A percentile compares a stretch with the other conserved stretches of the same genome.
phyloP scores from a whole-genome alignment of 768 basidiomycete species.

The Leccinum subgranulosum region DNA sequence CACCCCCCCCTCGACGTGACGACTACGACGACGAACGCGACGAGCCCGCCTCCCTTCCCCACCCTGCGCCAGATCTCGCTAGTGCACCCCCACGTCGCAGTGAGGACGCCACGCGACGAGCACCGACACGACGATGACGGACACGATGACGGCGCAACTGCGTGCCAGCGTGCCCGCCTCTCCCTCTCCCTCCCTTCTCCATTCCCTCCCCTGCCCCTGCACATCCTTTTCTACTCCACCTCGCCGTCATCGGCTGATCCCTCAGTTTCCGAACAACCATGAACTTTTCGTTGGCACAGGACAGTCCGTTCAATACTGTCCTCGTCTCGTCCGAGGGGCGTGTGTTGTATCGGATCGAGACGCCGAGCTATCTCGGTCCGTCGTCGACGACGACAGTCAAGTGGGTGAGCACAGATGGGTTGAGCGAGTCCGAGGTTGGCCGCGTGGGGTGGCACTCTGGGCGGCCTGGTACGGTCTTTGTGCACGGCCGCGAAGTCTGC shows the following conservation, averaged over 20 bases:
- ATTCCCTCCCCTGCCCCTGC: too few relatives aligned
- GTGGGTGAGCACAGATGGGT: constrained; percentile 22
- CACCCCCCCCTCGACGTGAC: too few relatives aligned
- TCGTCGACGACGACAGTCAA: constrained; percentile 20
- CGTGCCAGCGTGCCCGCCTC: too few relatives aligned
- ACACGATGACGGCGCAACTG: too few relatives aligned
- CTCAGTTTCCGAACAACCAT: constrained; percentile 10
- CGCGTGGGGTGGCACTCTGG: constrained; percentile 32
- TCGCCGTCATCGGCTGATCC: neutral
- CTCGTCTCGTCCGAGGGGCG: constrained; percentile 30
- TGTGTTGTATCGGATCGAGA: constrained; percentile 29
- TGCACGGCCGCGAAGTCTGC: constrained; percentile 27
- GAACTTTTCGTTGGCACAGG: constrained; percentile 32
- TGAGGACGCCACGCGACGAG: too few relatives aligned
- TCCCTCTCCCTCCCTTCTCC: neutral
- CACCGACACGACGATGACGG: too few relatives aligned
- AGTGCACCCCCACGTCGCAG: too few relatives aligned
- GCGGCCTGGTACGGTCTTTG: constrained; percentile 23
- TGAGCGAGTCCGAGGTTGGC: constrained; percentile 26
- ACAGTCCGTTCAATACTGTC: constrained; percentile 32
- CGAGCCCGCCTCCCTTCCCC: too few relatives aligned
- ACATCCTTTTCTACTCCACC: neutral
- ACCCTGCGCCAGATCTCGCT: too few relatives aligned
- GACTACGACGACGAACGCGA: too few relatives aligned
- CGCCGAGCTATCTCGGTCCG: constrained; percentile 14